Percentiles rank a stretch among this genome's conserved stretches.
Evolutionary conservation across 2,329 filamentous ascomycete species (phyloP).

Genomic region (Alternaria atra): DNA sequence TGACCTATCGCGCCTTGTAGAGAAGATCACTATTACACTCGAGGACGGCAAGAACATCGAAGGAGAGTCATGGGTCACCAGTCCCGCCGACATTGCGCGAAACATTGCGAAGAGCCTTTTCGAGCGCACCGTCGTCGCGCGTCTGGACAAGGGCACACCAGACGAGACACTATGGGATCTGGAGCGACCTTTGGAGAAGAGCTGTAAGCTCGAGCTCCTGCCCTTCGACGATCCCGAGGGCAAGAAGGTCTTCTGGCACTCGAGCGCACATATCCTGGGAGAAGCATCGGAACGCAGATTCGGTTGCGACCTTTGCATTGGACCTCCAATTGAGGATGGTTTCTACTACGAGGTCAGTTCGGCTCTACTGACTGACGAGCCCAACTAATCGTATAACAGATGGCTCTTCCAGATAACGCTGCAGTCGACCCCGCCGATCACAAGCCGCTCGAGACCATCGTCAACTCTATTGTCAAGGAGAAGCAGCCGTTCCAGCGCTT

Average conservation of each 20-base stretch:
- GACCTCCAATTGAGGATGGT: slow-evolving; percentile 87
- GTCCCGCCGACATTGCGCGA: slow-evolving; percentile 79
- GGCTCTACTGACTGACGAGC: neutral
- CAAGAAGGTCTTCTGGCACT: slow-evolving; percentile 98
- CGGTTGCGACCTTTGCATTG: slow-evolving; percentile 91
- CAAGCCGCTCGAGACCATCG: slow-evolving; percentile 82
- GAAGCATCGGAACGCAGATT: slow-evolving; percentile 92
- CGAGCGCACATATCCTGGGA: slow-evolving; percentile 92
- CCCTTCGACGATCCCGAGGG: slow-evolving; percentile 80
- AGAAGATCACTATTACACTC: slow-evolving; percentile 77
- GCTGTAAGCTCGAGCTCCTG: slow-evolving; percentile 84
- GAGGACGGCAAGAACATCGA: slow-evolving; percentile 74
- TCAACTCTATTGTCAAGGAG: slow-evolving; percentile 88
- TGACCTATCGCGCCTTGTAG: slow-evolving; percentile 43
- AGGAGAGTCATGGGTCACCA: slow-evolving; percentile 91
- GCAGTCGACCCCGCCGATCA: slow-evolving; percentile 80
- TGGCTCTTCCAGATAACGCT: slow-evolving; percentile 79
- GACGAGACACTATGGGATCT: slow-evolving; percentile 88
- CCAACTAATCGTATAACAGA: slow-evolving; percentile 52
- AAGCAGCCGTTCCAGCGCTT: slow-evolving; percentile 95
- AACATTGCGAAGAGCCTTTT: slow-evolving; percentile 84
- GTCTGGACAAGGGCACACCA: slow-evolving; percentile 78
- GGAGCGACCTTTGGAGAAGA: slow-evolving; percentile 86
- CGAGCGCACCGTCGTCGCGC: slow-evolving; percentile 87
- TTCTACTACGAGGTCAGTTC: slow-evolving; percentile 82